Evolutionary conservation across 2,329 filamentous ascomycete genomes (phyloP), one percentile per base, ranked within the genome.

Genomic region (Pestalotiopsis sp.): DNA sequence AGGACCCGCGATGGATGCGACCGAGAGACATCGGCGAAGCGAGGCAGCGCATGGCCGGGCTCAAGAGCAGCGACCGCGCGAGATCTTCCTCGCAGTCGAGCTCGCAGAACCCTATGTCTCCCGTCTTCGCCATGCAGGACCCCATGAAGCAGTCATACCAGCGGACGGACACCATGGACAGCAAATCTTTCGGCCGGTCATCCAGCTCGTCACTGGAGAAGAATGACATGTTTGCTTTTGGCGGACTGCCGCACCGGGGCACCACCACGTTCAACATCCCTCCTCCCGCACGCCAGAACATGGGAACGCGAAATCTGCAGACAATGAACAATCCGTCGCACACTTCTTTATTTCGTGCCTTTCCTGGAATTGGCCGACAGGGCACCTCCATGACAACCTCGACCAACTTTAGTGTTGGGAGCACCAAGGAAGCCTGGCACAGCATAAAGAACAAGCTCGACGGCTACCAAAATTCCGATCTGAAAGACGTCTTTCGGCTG

Each of bases 1-100:
- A 89, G 70, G 86, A 90, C 49, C 86, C 87, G 38, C 83, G 87
- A 74, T 89, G 87, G 82, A 80, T 89, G 64, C 84, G 86, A 23
- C 87, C 87, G 1, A 83, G 82, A 69, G 83, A 80, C 45, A 79
- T 83, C 12, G 80, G 82, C 20, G 87, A 89, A 65, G 87, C 88
- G 83, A 79, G 79, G 59, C 81, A 82, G 39, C 85, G 86, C 36
- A 81, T 89, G 39, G 71, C 73, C 13, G 78, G 78, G 9, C 75
- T 83, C 14, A 79, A 78, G 66, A 72, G 78, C 25, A 77, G 81
- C 39, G 74, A 80, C 6, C 81, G 80, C 11, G 77, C 76, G 20
- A 66, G 76, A 77, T 36, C 75, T 69, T 5, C 71, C 74, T 62
- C 65, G 25, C 27, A 60, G 36, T 66, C 36, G 13, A 38, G 25